phyloP scores from a whole-genome alignment of 805 yeast genomes.

The Tetrapisispora iriomotensis region DNA sequence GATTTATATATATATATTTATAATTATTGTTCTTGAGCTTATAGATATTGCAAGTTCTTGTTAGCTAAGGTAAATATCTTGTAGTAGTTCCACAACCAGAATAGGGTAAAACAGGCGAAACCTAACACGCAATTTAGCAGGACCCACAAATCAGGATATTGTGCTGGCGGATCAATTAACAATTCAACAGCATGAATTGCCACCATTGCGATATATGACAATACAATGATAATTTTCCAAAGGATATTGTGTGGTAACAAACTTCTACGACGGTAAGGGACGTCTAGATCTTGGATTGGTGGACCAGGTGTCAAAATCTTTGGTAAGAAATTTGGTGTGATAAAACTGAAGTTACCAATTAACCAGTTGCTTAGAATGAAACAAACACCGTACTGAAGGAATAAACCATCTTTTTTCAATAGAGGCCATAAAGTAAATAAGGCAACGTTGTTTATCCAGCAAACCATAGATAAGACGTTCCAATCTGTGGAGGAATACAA shows the following conservation, averaged over 20 bases:
- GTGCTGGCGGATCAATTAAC: constrained; percentile 40
- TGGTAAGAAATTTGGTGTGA: constrained; percentile 37
- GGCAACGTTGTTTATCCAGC: constrained; percentile 82
- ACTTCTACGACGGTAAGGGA: constrained; percentile 30
- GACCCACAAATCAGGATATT: constrained; percentile 80
- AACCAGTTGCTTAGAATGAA: constrained; percentile 68
- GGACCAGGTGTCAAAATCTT: constrained; percentile 37
- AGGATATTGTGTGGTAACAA: constrained; percentile 41
- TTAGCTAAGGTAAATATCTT: constrained; percentile 34
- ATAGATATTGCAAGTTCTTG: constrained; percentile 19
- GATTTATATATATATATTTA: background rate
- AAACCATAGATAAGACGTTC: constrained; percentile 57
- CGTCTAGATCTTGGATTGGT: constrained; percentile 28
- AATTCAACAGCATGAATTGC: constrained; percentile 47
- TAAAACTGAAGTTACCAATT: constrained; percentile 51
- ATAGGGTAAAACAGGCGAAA: constrained; percentile 61
- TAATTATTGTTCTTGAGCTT: background rate
- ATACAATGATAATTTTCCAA: constrained; percentile 42
- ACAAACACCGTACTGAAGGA: constrained; percentile 59
- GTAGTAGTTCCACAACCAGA: constrained; percentile 76
- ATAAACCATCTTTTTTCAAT: constrained; percentile 62
- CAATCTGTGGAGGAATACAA: constrained; percentile 44
- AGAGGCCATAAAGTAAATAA: constrained; percentile 85
- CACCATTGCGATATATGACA: constrained; percentile 44
- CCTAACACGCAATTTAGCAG: constrained; percentile 64